These are phyloP conservation scores for Penicillium odoratum DNA, from an alignment of 495 filamentous ascomycete genomes.

Conservation along the genomic window DNA sequence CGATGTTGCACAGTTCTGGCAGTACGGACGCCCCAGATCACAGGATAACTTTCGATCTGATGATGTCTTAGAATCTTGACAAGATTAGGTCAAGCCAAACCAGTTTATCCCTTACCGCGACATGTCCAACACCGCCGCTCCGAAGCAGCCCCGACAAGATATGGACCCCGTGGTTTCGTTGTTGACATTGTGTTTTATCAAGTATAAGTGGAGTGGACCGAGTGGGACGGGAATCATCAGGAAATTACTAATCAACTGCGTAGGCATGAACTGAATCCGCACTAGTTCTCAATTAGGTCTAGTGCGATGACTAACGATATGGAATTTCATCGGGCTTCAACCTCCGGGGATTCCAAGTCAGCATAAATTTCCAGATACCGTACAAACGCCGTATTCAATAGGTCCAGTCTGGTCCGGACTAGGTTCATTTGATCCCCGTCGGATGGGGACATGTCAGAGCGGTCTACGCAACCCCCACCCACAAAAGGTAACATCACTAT, in stretches of 20 bases:
- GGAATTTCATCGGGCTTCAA: neutral
- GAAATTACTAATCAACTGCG: no score
- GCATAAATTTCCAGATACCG: neutral
- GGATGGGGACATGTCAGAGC: constrained; percentile 18
- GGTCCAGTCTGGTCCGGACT: constrained; percentile 4
- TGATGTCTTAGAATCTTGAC: no score
- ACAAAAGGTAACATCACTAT: constrained; percentile 16
- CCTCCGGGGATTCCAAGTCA: neutral
- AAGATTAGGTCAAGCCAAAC: no score
- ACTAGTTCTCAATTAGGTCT: neutral
- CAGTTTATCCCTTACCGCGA: neutral
- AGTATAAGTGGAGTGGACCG: no score
- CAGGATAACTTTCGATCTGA: constrained; percentile 8
- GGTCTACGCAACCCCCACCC: constrained; percentile 13
- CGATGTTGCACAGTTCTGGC: constrained; percentile 3
- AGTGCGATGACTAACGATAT: neutral
- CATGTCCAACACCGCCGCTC: constrained; percentile 12
- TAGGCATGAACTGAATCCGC: neutral
- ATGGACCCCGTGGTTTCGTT: constrained; percentile 3
- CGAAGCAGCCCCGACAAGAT: constrained; percentile 6
- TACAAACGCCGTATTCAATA: neutral
- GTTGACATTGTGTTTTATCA: neutral
- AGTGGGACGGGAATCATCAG: no score
- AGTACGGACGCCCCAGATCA: constrained; percentile 6
- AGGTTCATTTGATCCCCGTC: neutral